Conservation (phyloP, 352 stramenopile species). For the Peronosclerospora sorghi region DNA sequence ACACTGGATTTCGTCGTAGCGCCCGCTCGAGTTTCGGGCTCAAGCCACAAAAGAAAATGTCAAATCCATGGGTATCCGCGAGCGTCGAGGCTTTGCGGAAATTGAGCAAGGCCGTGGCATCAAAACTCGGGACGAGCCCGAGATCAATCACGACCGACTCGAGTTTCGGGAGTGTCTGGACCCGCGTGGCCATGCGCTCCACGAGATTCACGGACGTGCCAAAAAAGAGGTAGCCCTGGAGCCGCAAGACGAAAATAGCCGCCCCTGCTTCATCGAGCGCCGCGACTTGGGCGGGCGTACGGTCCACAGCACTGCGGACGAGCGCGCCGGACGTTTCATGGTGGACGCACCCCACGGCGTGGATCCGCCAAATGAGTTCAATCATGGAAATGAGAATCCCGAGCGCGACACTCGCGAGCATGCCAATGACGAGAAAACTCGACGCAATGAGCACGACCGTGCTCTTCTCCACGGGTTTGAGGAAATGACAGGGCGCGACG, state of each 20-base stretch:
- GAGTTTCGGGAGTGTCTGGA: conserved; percentile 44
- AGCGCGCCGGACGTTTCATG: conserved; percentile 63
- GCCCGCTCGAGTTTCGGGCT: conserved; percentile 37
- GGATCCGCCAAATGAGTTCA: conserved; percentile 68
- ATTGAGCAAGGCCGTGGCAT: conserved; percentile 65
- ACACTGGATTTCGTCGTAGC: conserved; percentile 37
- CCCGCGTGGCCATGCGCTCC: conserved; percentile 58
- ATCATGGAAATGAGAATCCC: conserved; percentile 76
- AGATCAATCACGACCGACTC: conserved; percentile 70
- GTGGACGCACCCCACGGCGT: conserved; percentile 66
- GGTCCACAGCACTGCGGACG: conserved; percentile 52
- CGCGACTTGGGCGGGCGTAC: conserved; percentile 42
- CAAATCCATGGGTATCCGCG: conserved; percentile 53
- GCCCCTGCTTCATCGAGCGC: conserved; percentile 43
- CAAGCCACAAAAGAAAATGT: conserved; percentile 72
- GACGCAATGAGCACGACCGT: conserved; percentile 58
- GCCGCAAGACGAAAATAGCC: conserved; percentile 56
- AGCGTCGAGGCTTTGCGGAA: conserved; percentile 56
- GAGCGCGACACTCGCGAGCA: conserved; percentile 58
- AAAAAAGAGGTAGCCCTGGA: conserved; percentile 79
- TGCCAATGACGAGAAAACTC: conserved; percentile 64
- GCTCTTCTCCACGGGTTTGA: conserved; percentile 53
- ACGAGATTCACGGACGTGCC: conserved; percentile 71
- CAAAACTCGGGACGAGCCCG: conserved; percentile 63
- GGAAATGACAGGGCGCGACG: conserved; percentile 51